phyloP scores from a whole-genome alignment of 345 rosid genomes.

The Ceriops decandra region DNA sequence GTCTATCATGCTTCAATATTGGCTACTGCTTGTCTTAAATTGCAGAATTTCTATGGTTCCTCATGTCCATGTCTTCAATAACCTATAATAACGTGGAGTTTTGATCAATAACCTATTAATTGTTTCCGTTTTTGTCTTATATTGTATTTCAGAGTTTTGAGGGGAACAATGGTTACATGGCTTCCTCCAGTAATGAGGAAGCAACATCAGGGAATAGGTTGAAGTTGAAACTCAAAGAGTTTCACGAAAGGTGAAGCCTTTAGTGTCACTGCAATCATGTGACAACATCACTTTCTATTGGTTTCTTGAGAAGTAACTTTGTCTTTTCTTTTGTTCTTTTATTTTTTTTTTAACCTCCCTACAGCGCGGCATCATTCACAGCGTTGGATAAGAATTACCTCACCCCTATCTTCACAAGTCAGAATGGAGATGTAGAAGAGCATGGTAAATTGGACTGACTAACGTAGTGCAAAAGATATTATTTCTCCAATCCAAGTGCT shows the following conservation, averaged over 20 bases:
- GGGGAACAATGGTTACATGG: constrained; percentile 53
- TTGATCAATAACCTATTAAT: too few relatives aligned
- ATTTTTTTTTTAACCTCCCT: neutral
- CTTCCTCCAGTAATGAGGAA: constrained; percentile 54
- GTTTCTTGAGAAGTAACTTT: neutral
- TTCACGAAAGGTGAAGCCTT: constrained; percentile 59
- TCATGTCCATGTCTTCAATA: too few relatives aligned
- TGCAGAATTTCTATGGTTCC: neutral
- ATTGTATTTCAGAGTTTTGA: constrained; percentile 50
- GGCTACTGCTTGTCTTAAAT: constrained; percentile 1
- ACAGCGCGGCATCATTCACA: constrained; percentile 75
- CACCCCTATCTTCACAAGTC: constrained; percentile 83
- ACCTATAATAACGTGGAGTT: neutral
- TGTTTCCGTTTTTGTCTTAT: neutral
- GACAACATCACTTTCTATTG: neutral
- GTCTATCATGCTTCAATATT: neutral
- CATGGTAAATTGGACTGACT: constrained; percentile 37
- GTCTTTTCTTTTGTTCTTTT: neutral
- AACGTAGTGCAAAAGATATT: neutral
- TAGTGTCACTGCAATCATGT: neutral
- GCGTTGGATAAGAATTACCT: constrained; percentile 77
- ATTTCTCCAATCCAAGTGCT: neutral
- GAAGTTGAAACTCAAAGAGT: constrained; percentile 76
- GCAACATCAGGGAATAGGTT: constrained; percentile 70
- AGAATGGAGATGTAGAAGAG: constrained; percentile 62